These are phyloP conservation scores for Cryptococcus sp. DNA, from an alignment of 1,284 basidiomycete species.

Conservation along the genomic window DNA sequence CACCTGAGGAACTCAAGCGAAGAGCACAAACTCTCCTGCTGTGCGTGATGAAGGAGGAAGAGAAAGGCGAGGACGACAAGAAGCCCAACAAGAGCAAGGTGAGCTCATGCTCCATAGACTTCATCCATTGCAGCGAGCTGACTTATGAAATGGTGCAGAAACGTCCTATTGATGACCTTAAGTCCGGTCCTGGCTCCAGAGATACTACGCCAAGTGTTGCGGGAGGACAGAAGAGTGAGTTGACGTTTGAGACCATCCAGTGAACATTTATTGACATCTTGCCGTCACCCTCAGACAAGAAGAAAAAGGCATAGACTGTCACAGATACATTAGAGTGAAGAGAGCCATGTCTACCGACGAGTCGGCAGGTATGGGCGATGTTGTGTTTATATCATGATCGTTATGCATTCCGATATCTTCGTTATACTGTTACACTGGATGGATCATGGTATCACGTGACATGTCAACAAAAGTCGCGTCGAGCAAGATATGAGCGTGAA, in stretches of 20 bases:
- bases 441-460: too few species aligned
- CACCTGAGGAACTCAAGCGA: conserved; percentile 84
- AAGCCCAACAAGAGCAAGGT: conserved; percentile 48
- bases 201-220: conserved; percentile 45
- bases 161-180: conserved; percentile 54
- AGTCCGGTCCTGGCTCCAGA: conserved; percentile 40
- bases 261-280: background rate
- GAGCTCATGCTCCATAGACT: conserved; percentile 1
- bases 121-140: background rate
- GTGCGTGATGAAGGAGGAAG: conserved; percentile 85
- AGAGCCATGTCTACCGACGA: too few species aligned
- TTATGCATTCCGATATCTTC: too few species aligned
- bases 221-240: conserved; percentile 20
- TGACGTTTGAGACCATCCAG: background rate
- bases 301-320: conserved; percentile 33
- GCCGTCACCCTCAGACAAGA: conserved; percentile 27
- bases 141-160: conserved; percentile 39
- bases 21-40: conserved; percentile 85
- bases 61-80: conserved; percentile 60
- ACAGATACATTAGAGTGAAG: too few species aligned
- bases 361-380: too few species aligned
- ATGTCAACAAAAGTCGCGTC: too few species aligned
- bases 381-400: too few species aligned
- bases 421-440: too few species aligned
- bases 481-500: too few species aligned